phyloP scores from a whole-genome alignment of 257 asterid genomes.

The Capsicum baccatum region DNA sequence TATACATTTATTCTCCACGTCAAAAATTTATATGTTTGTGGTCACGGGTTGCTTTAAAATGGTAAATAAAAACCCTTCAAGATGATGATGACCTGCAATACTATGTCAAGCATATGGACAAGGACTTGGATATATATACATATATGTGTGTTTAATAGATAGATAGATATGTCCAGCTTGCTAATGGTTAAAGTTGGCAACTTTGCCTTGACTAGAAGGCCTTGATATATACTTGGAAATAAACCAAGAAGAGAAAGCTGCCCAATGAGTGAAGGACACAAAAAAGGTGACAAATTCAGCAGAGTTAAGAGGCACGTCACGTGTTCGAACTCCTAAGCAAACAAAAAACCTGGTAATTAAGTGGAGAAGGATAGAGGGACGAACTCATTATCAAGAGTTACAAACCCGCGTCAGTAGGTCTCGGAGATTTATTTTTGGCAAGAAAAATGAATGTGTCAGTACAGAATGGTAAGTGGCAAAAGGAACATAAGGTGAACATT shows the following conservation, averaged over 20 bases:
- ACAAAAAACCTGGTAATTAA: not conserved
- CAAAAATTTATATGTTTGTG: not conserved
- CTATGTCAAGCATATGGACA: not conserved
- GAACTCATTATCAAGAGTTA: not conserved
- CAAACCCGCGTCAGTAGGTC: not conserved
- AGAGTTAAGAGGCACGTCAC: not conserved
- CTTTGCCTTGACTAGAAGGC: slow-evolving; percentile 1
- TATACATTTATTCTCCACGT: not conserved
- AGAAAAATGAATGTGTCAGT: not conserved
- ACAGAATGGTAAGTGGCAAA: not conserved
- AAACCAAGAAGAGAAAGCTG: not conserved
- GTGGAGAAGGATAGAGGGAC: not conserved
- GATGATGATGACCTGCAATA: not conserved
- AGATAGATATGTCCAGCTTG: not conserved
- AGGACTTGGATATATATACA: not conserved
- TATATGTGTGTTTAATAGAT: not conserved
- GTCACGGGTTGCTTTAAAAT: not conserved
- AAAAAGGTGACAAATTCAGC: not conserved
- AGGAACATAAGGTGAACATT: not conserved
- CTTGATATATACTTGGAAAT: not conserved
- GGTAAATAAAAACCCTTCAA: not conserved
- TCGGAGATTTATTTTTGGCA: not conserved
- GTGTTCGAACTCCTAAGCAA: not conserved
- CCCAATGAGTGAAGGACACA: not conserved
- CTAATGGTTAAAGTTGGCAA: not conserved